Percentiles rank a stretch among this genome's conserved stretches.
Evolutionary conservation across 345 rosid genomes (phyloP).

Genomic region (Brassica juncea): DNA sequence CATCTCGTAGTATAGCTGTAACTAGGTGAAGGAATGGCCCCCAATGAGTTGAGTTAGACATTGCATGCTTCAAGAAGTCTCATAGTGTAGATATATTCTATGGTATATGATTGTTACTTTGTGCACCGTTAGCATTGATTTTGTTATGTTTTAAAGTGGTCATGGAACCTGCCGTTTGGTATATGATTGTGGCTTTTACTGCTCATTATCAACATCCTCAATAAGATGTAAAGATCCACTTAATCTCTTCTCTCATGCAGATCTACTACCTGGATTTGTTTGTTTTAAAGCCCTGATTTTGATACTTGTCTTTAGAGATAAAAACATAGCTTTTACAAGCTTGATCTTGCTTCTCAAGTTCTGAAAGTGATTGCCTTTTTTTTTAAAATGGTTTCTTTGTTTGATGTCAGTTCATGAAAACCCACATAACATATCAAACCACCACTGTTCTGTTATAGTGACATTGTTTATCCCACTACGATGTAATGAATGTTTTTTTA

Average conservation of each 20-base stretch:
- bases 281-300: background rate
- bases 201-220: constrained; percentile 28
- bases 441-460: constrained; percentile 15
- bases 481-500: background rate
- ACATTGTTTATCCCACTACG: background rate
- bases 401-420: constrained; percentile 23
- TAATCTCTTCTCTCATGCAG: constrained; percentile 16
- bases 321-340: background rate
- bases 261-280: constrained; percentile 8
- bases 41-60: too few relatives aligned
- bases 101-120: too few relatives aligned
- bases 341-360: constrained; percentile 16
- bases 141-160: too few relatives aligned
- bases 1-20: background rate
- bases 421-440: constrained; percentile 34
- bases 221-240: constrained; percentile 58
- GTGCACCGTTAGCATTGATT: too few relatives aligned
- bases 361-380: constrained; percentile 18
- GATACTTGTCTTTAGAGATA: background rate
- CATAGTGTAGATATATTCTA: too few relatives aligned
- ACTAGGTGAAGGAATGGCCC: too few relatives aligned
- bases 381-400: constrained; percentile 5
- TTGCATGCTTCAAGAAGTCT: too few relatives aligned
- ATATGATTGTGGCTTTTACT: too few relatives aligned
- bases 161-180: too few relatives aligned